Evolutionary conservation across 768 basidiomycete genomes (phyloP).

Genomic region (Lactifluus echinatus): DNA sequence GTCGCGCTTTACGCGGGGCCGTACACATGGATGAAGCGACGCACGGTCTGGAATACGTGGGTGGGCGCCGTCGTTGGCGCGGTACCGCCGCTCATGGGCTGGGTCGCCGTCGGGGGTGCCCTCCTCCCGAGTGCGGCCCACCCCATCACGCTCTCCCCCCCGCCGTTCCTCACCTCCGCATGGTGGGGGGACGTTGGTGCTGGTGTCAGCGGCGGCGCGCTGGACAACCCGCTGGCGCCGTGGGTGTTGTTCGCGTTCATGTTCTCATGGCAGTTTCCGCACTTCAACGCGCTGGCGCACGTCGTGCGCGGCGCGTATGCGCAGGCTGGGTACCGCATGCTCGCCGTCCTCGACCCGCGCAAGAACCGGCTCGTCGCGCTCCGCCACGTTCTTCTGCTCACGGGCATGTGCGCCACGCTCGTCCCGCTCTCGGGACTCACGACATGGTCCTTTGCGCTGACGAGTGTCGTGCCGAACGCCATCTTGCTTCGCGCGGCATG

Average conservation of each 20-base stretch:
- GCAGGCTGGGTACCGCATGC: conserved; percentile 89
- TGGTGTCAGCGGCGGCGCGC: conserved; percentile 34
- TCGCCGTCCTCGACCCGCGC: conserved; percentile 65
- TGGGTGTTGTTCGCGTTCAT: conserved; percentile 75
- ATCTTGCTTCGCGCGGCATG: conserved; percentile 62
- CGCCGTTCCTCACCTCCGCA: conserved; percentile 53
- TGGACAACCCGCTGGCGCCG: conserved; percentile 78
- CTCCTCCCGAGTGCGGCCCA: conserved; percentile 57
- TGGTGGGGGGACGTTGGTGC: too few species aligned
- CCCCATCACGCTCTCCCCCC: conserved; percentile 53
- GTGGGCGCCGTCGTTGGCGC: conserved; percentile 88
- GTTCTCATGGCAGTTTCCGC: conserved; percentile 98
- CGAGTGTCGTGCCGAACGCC: conserved; percentile 66
- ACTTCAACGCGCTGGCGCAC: conserved; percentile 92
- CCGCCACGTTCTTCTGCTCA: conserved; percentile 67
- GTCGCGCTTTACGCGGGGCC: conserved; percentile 83
- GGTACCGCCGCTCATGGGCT: conserved; percentile 94
- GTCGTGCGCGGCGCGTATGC: conserved; percentile 84
- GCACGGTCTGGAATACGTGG: conserved; percentile 83
- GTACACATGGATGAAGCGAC: conserved; percentile 91
- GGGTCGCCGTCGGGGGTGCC: conserved; percentile 87
- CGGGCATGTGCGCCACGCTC: conserved; percentile 71
- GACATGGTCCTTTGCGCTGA: conserved; percentile 81
- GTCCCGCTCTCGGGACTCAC: conserved; percentile 87
- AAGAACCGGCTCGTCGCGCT: conserved; percentile 82